Percentiles rank a stretch among this genome's conserved stretches.
Evolutionary conservation across 2,329 filamentous ascomycete species (phyloP).

Genomic region (Hawksworthiomyces lignivorus): DNA sequence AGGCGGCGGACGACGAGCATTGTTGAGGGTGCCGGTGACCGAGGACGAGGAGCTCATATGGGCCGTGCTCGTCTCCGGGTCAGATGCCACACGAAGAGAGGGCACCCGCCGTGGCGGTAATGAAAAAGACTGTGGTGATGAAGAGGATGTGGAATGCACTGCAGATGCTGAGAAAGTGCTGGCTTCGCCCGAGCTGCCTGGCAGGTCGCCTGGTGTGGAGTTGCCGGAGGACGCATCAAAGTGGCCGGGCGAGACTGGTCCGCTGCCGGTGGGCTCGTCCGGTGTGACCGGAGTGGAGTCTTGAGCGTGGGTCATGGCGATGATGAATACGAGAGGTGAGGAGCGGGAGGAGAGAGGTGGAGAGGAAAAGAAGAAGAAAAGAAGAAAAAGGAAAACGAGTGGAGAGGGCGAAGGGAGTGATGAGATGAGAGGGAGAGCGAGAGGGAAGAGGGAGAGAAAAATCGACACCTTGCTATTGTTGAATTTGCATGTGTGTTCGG

Average conservation of each 20-base stretch:
- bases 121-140: background rate
- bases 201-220: conserved; percentile 39
- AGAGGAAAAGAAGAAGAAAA: background rate
- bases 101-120: conserved; percentile 28
- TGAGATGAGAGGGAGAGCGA: background rate
- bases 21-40: conserved; percentile 67
- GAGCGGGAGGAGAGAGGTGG: background rate
- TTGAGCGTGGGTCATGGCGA: conserved; percentile 20
- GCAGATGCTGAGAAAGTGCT: conserved; percentile 13
- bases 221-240: conserved; percentile 37
- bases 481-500: no score
- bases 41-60: conserved; percentile 78
- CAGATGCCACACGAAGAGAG: conserved; percentile 52
- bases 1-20: conserved; percentile 45
- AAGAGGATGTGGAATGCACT: no score
- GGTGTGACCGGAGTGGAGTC: conserved; percentile 37
- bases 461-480: no score
- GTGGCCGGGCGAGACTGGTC: conserved; percentile 36
- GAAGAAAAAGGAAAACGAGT: background rate
- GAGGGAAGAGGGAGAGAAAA: conserved; percentile 1
- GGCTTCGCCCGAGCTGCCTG: conserved; percentile 22
- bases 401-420: background rate
- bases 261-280: conserved; percentile 34
- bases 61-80: conserved; percentile 40
- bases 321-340: background rate